phyloP scores from a whole-genome alignment of 345 rosid species.

The Melaleuca alternifolia region DNA sequence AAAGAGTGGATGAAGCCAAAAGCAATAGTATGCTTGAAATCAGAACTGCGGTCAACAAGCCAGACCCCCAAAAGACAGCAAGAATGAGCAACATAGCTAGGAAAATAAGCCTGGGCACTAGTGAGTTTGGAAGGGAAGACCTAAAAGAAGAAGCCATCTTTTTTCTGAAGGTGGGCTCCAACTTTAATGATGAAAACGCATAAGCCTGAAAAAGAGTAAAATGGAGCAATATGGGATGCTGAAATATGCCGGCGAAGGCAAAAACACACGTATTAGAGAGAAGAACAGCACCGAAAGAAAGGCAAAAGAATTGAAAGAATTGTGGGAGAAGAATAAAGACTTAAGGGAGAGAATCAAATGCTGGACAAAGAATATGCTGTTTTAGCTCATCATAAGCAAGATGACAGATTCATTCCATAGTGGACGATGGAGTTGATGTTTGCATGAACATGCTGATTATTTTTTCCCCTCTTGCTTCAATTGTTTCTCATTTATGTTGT shows the following conservation, averaged over 20 bases:
- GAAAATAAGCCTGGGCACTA: neutral
- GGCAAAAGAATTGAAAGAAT: neutral
- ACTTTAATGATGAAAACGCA: neutral
- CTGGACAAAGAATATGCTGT: neutral
- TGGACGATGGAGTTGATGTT: neutral
- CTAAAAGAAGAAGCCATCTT: slow-evolving; percentile 6
- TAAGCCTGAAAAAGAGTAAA: neutral
- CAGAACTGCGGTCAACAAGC: slow-evolving; percentile 6
- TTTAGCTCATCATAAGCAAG: neutral
- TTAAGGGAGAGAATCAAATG: neutral
- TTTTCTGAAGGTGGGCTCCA: neutral
- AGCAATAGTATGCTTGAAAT: slow-evolving; percentile 1
- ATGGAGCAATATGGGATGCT: slow-evolving; percentile 9
- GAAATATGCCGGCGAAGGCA: neutral
- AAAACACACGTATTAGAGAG: neutral
- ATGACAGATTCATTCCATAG: neutral
- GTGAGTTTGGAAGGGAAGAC: slow-evolving; percentile 5
- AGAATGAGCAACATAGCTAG: slow-evolving; percentile 1
- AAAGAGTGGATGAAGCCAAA: slow-evolving; percentile 5
- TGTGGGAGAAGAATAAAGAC: neutral
- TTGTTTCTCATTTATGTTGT: neutral
- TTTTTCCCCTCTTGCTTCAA: neutral
- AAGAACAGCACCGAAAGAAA: neutral
- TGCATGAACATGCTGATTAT: neutral
- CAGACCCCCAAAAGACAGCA: slow-evolving; percentile 6